These are phyloP conservation scores for Nicotiana noctiflora DNA, from an alignment of 257 asterid species.

Conservation along the genomic window DNA sequence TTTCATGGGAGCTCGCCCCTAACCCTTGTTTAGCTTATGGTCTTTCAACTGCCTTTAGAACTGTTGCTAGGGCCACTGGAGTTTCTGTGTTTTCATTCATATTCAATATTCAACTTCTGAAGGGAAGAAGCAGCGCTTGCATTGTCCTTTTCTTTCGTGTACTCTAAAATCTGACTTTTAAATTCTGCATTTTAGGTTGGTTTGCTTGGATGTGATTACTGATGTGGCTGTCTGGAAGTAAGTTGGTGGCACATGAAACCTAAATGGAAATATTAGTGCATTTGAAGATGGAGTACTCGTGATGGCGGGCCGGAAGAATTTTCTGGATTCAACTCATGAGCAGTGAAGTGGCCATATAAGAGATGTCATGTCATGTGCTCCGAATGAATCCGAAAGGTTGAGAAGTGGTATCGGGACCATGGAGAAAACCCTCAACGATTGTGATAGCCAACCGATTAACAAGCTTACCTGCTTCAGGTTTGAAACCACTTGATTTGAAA, in stretches of 20 bases:
- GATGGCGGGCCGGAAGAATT: neutral
- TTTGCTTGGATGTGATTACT: neutral
- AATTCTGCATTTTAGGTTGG: slow-evolving; percentile 4
- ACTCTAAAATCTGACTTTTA: neutral
- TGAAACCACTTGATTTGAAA: neutral
- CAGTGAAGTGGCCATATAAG: slow-evolving; percentile 1
- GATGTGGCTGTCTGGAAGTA: slow-evolving; percentile 3
- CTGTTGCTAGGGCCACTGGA: no score
- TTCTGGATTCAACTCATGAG: neutral
- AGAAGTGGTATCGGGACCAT: neutral
- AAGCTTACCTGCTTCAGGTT: neutral
- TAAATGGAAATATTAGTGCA: neutral
- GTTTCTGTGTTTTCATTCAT: no score
- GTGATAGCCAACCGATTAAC: neutral
- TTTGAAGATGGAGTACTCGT: neutral
- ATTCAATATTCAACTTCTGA: no score
- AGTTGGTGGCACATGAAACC: neutral
- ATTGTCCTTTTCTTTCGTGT: no score
- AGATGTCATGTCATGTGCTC: neutral
- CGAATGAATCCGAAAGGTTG: neutral
- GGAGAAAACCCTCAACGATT: neutral
- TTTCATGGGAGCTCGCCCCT: no score
- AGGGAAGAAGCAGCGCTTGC: no score
- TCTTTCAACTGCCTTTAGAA: no score
- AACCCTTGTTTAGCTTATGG: no score